Conservation (phyloP, 2,329 filamentous ascomycete genomes). For the Hymenotorrendiella dingleyae region DNA sequence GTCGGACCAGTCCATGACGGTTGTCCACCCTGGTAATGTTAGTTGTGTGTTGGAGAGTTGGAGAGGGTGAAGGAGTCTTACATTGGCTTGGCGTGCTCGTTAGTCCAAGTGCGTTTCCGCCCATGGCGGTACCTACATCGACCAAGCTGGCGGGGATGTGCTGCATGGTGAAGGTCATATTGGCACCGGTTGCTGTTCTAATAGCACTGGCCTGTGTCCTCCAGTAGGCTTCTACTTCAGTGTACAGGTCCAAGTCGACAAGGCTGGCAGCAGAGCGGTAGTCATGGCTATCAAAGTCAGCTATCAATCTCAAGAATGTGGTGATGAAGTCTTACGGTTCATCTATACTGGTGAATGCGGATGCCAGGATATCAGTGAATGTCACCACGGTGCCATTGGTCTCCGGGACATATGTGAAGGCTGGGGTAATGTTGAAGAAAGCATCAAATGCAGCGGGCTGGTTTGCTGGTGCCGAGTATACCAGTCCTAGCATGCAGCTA, state of each 20-base stretch:
- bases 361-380: conserved; percentile 1
- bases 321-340: background rate
- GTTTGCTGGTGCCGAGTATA: conserved; percentile 1
- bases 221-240: conserved; percentile 5
- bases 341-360: background rate
- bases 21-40: conserved; percentile 3
- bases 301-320: background rate
- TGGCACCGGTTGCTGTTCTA: conserved; percentile 4
- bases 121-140: conserved; percentile 2
- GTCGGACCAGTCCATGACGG: conserved; percentile 4
- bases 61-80: background rate
- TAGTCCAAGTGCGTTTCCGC: conserved; percentile 9
- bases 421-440: background rate
- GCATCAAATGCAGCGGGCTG: conserved; percentile 1
- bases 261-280: conserved; percentile 3
- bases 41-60: background rate
- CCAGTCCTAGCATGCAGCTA: background rate
- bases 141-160: conserved; percentile 3
- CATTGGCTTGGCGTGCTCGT: background rate
- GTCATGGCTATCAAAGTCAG: conserved; percentile 6
- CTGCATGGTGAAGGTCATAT: conserved; percentile 8
- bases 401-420: background rate
- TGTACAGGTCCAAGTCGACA: conserved; percentile 2
- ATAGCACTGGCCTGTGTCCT: conserved; percentile 5
- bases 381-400: conserved; percentile 4